Evolutionary conservation across 495 filamentous ascomycete genomes (phyloP).

Genomic region (Xylaria longipes): DNA sequence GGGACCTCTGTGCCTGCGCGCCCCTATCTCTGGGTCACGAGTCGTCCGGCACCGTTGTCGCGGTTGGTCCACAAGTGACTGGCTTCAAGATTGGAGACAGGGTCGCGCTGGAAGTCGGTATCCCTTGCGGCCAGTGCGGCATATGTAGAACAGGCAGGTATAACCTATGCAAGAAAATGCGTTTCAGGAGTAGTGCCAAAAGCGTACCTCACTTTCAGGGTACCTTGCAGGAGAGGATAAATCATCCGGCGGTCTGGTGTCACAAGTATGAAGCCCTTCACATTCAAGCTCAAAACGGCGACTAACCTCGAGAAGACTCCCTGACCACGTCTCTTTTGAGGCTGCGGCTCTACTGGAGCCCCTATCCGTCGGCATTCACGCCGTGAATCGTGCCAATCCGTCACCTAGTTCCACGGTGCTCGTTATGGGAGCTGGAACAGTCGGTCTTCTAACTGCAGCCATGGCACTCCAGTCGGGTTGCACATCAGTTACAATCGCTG

Average conservation of each 20-base stretch:
- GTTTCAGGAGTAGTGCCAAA: slow-evolving; percentile 85
- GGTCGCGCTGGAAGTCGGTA: slow-evolving; percentile 86
- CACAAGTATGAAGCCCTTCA: no score
- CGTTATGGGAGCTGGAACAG: slow-evolving; percentile 85
- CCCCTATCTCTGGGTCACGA: slow-evolving; percentile 83
- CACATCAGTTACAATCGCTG: slow-evolving; percentile 73
- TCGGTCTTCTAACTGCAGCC: slow-evolving; percentile 79
- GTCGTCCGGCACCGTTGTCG: slow-evolving; percentile 73
- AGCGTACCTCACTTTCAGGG: slow-evolving; percentile 84
- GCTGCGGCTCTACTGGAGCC: slow-evolving; percentile 86
- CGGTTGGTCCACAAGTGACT: slow-evolving; percentile 61
- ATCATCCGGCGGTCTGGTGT: slow-evolving; percentile 82
- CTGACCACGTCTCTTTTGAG: slow-evolving; percentile 71
- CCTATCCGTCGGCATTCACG: slow-evolving; percentile 84
- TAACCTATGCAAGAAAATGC: slow-evolving; percentile 85
- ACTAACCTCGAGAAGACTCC: slow-evolving; percentile 58
- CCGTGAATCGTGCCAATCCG: slow-evolving; percentile 66
- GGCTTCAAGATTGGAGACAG: slow-evolving; percentile 71
- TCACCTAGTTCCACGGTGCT: slow-evolving; percentile 66
- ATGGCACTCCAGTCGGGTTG: slow-evolving; percentile 73
- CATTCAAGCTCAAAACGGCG: no score
- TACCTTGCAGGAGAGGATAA: slow-evolving; percentile 87
- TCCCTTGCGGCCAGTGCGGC: slow-evolving; percentile 77
- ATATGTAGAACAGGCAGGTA: slow-evolving; percentile 80
- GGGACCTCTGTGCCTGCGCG: slow-evolving; percentile 74